Evolutionary conservation across 1,284 basidiomycete genomes (phyloP), one percentile per base, ranked within the genome.

Genomic region (Porogramme epimiltina): DNA sequence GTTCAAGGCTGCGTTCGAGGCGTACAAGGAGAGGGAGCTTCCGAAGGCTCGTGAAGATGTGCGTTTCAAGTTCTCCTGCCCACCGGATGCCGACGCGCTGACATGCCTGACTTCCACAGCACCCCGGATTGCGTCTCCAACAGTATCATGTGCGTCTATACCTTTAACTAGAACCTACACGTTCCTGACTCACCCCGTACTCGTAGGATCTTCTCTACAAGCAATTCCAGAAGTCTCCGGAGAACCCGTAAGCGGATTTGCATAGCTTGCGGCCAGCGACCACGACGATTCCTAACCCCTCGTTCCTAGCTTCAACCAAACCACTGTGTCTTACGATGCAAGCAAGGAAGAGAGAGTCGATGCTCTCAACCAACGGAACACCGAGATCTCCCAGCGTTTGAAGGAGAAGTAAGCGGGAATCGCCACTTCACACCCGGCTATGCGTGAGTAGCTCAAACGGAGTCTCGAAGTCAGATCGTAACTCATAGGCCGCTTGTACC

Each of bases 1-100:
- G 55, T 94, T 90, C 80, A 95, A 95, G 79, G 93, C 87, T 36
- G 91, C 94, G 5, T 95, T 91, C 61, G 93, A 95, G 66, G 93
- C 93, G 3, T 98, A 95, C 73, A 85, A 91, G 66, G 95, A 98
- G 61, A 79, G 84, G 3, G 91, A 97, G 66, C 73, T 98, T 61
- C 93, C 95, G 0, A 86, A 79, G 22, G 61, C 89, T 55, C 87
- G 82, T 66, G 72, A 81, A 59, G 93, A 98, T 58, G 88, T 88
- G 61, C 40, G 76, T 66, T 22, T 55, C 33, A 31, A 15, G 5
- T 39, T 47, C 25, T 19, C 16, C 52, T 51, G 44, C 38, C 34
- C 26, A 40, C 9, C 31, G 24, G 28, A 38, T 45, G 40, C 20
- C 41, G 16, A 51, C 9, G 11, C 33, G 18, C 31, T 23, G 24